phyloP scores from a whole-genome alignment of 2,329 filamentous ascomycete species.

The Bipolaris zeicola region DNA sequence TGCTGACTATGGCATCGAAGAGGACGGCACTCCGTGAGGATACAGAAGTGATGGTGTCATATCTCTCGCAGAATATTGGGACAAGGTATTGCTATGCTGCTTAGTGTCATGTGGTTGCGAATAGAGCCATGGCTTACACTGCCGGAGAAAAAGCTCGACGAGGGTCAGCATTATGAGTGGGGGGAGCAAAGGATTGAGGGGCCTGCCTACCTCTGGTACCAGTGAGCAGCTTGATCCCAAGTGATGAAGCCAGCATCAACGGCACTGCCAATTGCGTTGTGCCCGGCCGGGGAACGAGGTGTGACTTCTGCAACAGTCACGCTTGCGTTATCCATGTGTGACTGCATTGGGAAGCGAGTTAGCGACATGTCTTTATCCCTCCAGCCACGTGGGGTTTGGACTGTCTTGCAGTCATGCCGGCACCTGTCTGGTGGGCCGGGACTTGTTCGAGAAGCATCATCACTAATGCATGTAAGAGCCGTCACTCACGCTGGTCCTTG shows the following conservation, averaged over 20 bases:
- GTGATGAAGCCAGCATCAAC: conserved; percentile 34
- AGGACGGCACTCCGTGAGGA: conserved; percentile 56
- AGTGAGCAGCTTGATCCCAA: conserved; percentile 32
- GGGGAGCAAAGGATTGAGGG: not conserved
- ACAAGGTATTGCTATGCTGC: conserved; percentile 54
- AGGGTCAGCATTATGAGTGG: conserved; percentile 5
- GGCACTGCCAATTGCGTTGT: conserved; percentile 21
- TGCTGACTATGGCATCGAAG: conserved; percentile 58
- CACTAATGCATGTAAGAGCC: not conserved
- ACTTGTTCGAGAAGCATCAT: not conserved
- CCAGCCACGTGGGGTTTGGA: not conserved
- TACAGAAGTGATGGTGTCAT: conserved; percentile 56
- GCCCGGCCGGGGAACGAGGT: conserved; percentile 7
- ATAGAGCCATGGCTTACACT: conserved; percentile 23
- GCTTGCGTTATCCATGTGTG: conserved; percentile 1
- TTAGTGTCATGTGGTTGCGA: not conserved
- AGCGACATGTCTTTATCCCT: not conserved
- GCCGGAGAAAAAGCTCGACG: conserved; percentile 39
- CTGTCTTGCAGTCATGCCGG: not conserved
- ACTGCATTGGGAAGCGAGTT: conserved; percentile 2
- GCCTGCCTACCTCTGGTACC: conserved; percentile 31
- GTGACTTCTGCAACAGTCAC: not conserved
- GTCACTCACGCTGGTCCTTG: conserved; percentile 6
- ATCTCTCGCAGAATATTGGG: conserved; percentile 54
- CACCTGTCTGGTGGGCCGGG: not conserved